phyloP scores from a whole-genome alignment of 2,329 filamentous ascomycete species.

The Cylindrodendrum hubeiense region DNA sequence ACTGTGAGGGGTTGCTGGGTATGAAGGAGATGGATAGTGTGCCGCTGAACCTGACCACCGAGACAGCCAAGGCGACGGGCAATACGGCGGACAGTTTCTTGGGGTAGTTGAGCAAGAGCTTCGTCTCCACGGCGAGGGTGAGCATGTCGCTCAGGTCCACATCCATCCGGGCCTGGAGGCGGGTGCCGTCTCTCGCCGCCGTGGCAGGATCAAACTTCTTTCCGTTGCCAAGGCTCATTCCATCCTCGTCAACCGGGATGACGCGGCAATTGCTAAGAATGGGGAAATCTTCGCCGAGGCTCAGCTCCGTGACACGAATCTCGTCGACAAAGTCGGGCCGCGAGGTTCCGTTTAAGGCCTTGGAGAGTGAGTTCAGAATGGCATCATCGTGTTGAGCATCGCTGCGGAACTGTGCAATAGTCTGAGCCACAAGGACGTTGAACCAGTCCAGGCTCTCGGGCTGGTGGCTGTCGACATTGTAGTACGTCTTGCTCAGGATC shows the following conservation, averaged over 20 bases:
- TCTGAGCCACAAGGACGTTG: slow-evolving; percentile 96
- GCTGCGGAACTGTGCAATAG: slow-evolving; percentile 92
- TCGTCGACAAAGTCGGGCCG: slow-evolving; percentile 94
- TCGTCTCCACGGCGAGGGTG: slow-evolving; percentile 94
- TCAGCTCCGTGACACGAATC: slow-evolving; percentile 94
- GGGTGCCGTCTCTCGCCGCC: slow-evolving; percentile 73
- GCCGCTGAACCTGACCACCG: slow-evolving; percentile 92
- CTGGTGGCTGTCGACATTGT: slow-evolving; percentile 95
- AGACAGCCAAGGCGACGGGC: slow-evolving; percentile 91
- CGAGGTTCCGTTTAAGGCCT: slow-evolving; percentile 85
- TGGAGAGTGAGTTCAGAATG: slow-evolving; percentile 86
- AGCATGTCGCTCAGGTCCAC: slow-evolving; percentile 97
- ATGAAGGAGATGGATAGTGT: slow-evolving; percentile 95
- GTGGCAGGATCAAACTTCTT: slow-evolving; percentile 65
- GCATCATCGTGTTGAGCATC: slow-evolving; percentile 94
- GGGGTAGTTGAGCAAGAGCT: slow-evolving; percentile 93
- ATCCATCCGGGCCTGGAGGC: slow-evolving; percentile 95
- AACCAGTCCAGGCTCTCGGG: slow-evolving; percentile 99
- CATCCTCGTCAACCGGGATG: slow-evolving; percentile 89
- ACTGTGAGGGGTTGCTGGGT: slow-evolving; percentile 76
- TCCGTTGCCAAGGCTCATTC: slow-evolving; percentile 66
- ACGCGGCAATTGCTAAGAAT: slow-evolving; percentile 99
- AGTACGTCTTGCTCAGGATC: slow-evolving; percentile 96
- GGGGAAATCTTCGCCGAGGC: slow-evolving; percentile 94
- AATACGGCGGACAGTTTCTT: slow-evolving; percentile 89